Evolutionary conservation across 108 stramenopile species (phyloP), one percentile per base, ranked within the genome.

Genomic region (Nannochloropsis gaditana): DNA sequence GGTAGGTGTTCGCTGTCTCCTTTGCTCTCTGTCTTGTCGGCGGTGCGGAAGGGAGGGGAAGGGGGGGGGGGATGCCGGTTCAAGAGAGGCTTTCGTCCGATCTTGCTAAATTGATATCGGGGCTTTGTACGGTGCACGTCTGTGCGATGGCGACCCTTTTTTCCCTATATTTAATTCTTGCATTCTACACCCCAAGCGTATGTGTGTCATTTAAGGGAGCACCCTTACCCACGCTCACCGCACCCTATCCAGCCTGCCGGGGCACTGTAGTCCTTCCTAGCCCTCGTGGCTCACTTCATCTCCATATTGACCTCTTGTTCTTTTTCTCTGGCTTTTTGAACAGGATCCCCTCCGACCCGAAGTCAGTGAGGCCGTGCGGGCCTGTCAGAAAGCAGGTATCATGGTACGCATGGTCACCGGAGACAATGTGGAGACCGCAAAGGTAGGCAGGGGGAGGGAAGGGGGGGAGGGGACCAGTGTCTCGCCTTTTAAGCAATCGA

Each of bases 361-460:
- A 44, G 91, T 91, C 11, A 80, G 41, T 43, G 47, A 90, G 2
- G 84, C 91, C 41, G 91, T 91, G 41, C 44, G 21, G 17, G 45
- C 45, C 85, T 90, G 89, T 79, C 90, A 91, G 84, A 45, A 45
- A 9, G 87, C 90, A 5, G 91, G 91, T 79, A 90, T 91, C 90
- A 95, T 96, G 88, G 98, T 99, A n/a, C 94, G 98, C 41, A 93
- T 99, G 92, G 96, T 96, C 50, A 99, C 98, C 2, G 98, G 98
- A 21, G 97, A 99, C 90, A 95, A 93, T 87, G 94, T 95, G 11
- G 92, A 92, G 47, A 99, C 98, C 9, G 98, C 98, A 43, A 94
- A 94, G 21, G 95, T 82, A 41, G 17, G n/a, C 11, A 42, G 9
- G n/a, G 11, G 11, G 21, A 41, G 80, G 41, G 80, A 81, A 42